Base-by-base conservation (phyloP, 2,329 filamentous ascomycete genomes). In the Fusarium bactridioides region DNA sequence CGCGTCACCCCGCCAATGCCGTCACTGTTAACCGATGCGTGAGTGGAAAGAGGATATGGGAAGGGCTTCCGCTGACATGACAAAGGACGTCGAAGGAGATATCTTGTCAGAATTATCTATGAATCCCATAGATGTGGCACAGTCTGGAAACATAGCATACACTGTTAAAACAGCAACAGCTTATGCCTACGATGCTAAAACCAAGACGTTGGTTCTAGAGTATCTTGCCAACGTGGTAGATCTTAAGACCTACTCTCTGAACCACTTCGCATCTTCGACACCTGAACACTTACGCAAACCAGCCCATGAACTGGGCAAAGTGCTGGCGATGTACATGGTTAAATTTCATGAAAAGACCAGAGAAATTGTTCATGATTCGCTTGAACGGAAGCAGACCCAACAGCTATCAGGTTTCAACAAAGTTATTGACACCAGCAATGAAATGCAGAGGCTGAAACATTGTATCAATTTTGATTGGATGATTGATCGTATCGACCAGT, bases 391-490 rank as follows among this genome's bases (percentile, higher is more conserved):
- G 10, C 15, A n/a, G 4, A 12, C 4, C 6, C 11, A 38, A 4
- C 10, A 23, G 15, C 6, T 12, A 5, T 19, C 21, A 3, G 33
- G 19, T 10, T 23, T 33, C 8, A 21, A 29, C 18, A 19, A 12
- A 6, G 44, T 41, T 3, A 47, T 69, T 5, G 10, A 16, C 10
- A 13, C 5, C 21, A 47, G 44, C 21, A n/a, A 38, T 4, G 27
- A 67, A 4, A 68, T 67, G 63, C 64, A 67, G 23, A 31, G 29
- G 7, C 31, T 69, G 2, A 57, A 63, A 7, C 37, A 58, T 21
- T 23, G 10, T 13, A 57, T 58, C 16, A 57, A 69, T 15, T 63
- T 48, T n/a, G 51, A 58, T 23, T 67, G 57, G 66, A 19, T 69
- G n/a, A 31, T 63, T 3, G 48, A 61, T 10, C 54, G 61, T 10